Evolutionary conservation across 2,329 filamentous ascomycete genomes (phyloP).

Genomic region (Sarocladium oryzae): DNA sequence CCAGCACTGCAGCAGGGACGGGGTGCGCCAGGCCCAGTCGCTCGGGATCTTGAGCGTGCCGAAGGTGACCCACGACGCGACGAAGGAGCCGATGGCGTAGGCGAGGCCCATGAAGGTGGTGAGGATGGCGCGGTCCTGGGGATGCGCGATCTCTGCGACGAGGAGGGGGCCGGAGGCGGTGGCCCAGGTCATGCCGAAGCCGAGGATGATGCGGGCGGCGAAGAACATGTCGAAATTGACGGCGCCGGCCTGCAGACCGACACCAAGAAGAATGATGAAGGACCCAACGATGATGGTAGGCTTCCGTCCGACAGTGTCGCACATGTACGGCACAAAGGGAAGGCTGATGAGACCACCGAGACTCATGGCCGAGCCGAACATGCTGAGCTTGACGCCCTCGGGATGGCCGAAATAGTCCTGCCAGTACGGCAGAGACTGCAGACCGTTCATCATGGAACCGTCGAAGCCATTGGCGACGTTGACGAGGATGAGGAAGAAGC

Average conservation of each 20-base stretch:
- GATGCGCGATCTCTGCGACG: slow-evolving; percentile 24
- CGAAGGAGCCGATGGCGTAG: slow-evolving; percentile 11
- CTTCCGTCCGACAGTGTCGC: slow-evolving; percentile 24
- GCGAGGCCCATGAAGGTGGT: slow-evolving; percentile 16
- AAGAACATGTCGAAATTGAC: slow-evolving; percentile 20
- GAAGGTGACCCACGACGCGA: slow-evolving; percentile 19
- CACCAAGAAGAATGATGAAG: slow-evolving; percentile 11
- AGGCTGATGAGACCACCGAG: slow-evolving; percentile 25
- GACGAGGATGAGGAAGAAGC: slow-evolving; percentile 22
- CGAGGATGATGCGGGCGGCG: slow-evolving; percentile 21
- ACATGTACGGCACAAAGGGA: slow-evolving; percentile 22
- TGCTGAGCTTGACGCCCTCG: slow-evolving; percentile 19
- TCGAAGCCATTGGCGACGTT: slow-evolving; percentile 30
- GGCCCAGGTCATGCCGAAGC: slow-evolving; percentile 21
- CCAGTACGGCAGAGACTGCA: slow-evolving; percentile 26
- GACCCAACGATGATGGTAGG: slow-evolving; percentile 20
- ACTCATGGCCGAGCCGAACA: slow-evolving; percentile 22
- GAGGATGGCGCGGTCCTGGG: slow-evolving; percentile 21
- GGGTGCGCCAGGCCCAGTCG: slow-evolving; percentile 30
- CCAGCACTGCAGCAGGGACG: slow-evolving; percentile 20
- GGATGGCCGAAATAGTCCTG: slow-evolving; percentile 27
- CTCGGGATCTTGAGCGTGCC: slow-evolving; percentile 28
- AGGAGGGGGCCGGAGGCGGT: slow-evolving; percentile 22
- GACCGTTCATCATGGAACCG: slow-evolving; percentile 31
- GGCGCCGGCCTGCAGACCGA: slow-evolving; percentile 20